Conservation (phyloP, 2,329 filamentous ascomycete species). For the Thyridium curvatum region DNA sequence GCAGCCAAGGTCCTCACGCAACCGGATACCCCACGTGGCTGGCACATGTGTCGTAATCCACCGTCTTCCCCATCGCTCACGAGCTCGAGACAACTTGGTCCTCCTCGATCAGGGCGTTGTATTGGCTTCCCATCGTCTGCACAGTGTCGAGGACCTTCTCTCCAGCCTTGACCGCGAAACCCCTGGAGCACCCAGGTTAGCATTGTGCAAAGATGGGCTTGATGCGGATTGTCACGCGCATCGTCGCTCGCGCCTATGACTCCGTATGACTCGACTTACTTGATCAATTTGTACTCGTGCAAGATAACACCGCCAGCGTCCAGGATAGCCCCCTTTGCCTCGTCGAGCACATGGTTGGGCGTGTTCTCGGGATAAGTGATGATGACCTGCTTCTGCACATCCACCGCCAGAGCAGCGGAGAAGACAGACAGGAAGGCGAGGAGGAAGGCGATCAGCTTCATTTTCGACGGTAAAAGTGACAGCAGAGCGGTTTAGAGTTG, state of each 20-base stretch:
- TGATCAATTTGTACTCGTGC: conserved; percentile 64
- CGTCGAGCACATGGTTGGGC: conserved; percentile 58
- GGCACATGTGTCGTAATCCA: background rate
- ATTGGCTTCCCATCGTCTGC: conserved; percentile 51
- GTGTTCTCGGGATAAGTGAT: conserved; percentile 69
- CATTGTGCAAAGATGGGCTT: conserved; percentile 3
- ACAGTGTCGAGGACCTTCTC: conserved; percentile 63
- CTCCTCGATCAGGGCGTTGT: conserved; percentile 66
- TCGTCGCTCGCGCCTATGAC: too few relatives aligned
- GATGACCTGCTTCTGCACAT: conserved; percentile 66
- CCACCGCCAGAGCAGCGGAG: conserved; percentile 55
- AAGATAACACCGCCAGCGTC: conserved; percentile 71
- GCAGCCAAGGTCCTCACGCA: too few relatives aligned
- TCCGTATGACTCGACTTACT: conserved; percentile 47
- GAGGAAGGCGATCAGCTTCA: conserved; percentile 56
- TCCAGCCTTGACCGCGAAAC: conserved; percentile 70
- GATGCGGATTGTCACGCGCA: background rate
- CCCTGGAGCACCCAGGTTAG: conserved; percentile 44
- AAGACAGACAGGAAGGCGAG: conserved; percentile 50
- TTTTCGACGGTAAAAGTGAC: conserved; percentile 26
- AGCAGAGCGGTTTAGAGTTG: too few relatives aligned
- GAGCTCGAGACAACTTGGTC: conserved; percentile 59
- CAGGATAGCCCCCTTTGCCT: conserved; percentile 66
- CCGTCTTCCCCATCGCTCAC: background rate
- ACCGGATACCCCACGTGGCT: too few relatives aligned